Base-by-base conservation (phyloP, 352 stramenopile genomes). In the Phytophthora brassicae region DNA sequence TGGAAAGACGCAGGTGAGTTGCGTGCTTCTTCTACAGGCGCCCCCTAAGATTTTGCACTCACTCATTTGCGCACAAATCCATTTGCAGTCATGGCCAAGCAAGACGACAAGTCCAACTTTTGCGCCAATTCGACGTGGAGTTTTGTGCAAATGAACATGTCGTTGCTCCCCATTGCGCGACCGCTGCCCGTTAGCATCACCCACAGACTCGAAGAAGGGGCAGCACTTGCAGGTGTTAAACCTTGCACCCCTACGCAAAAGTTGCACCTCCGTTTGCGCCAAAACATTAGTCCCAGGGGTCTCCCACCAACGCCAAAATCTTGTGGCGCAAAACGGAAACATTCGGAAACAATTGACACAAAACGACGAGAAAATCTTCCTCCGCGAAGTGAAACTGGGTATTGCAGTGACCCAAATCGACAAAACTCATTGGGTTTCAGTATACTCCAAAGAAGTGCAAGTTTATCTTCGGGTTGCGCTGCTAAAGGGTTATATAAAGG, bases 131-230 rank as follows among this genome's bases (percentile, higher is more conserved):
- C 75, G 13, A 85, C 81, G 13, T 93, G 84, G 84, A 93, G 56
- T 60, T 93, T 93, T 50, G 84, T 93, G 33, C 81, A 91, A 68
- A 93, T 93, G 84, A 93, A 93, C 62, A 93, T 91, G 84, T 81
- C 74, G 45, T 68, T 93, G 39, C 59, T 93, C 31, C 84, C 84
- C 3, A 93, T 93, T 54, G 84, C 84, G 35, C 77, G 80, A 1
- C 84, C 84, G 26, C 57, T 87, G 38, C 84, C 81, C 3, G 79
- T 91, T 23, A 78, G 56, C 22, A 66, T 86, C 17, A 48, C 46
- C 9, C 60, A 80, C 49, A 75, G 72, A 14, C 49, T 80, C 26
- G 67, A 86, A 23, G 79, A 88, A 46, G 73, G 72, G n/a, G 59
- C 74, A 3, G 47, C 23, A 1, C 45, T 72, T 9, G 39, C 49